Evolutionary conservation across 352 stramenopile genomes (phyloP).

Genomic region (Aphanomyces euteiches): DNA sequence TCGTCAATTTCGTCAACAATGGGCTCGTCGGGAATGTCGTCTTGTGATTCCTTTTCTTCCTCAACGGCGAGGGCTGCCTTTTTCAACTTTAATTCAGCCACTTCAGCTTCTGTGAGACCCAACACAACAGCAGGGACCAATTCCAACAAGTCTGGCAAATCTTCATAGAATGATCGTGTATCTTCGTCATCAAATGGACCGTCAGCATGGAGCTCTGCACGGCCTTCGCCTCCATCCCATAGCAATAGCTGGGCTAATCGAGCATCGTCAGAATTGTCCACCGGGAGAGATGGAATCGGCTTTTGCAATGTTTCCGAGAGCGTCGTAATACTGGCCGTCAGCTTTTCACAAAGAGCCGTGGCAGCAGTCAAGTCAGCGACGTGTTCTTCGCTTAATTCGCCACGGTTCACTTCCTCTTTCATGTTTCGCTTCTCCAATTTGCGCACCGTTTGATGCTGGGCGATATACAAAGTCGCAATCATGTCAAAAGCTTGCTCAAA

Average conservation of each 20-base stretch:
- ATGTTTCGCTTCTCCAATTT: constrained; percentile 93
- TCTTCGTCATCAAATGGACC: constrained; percentile 95
- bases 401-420: constrained; percentile 82
- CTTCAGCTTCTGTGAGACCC: constrained; percentile 86
- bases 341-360: constrained; percentile 79
- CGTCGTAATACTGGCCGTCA: constrained; percentile 77
- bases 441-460: constrained; percentile 84
- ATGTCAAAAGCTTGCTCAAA: constrained; percentile 86
- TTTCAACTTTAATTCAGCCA: constrained; percentile 81
- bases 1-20: constrained; percentile 28
- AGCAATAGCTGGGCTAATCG: constrained; percentile 33
- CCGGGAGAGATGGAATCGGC: constrained; percentile 61
- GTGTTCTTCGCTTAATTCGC: constrained; percentile 69
- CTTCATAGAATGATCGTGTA: constrained; percentile 95
- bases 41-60: constrained; percentile 37
- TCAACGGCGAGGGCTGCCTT: constrained; percentile 34
- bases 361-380: constrained; percentile 67
- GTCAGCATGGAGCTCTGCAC: constrained; percentile 66
- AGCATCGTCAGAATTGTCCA: constrained; percentile 48
- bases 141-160: constrained; percentile 93
- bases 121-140: constrained; percentile 93
- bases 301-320: constrained; percentile 75
- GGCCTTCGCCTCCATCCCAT: constrained; percentile 71
- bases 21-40: constrained; percentile 40
- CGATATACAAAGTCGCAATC: constrained; percentile 86